Percentiles rank a stretch among this genome's conserved stretches.
Evolutionary conservation across 352 stramenopile genomes (phyloP).

Genomic region (Peronosclerospora sorghi): DNA sequence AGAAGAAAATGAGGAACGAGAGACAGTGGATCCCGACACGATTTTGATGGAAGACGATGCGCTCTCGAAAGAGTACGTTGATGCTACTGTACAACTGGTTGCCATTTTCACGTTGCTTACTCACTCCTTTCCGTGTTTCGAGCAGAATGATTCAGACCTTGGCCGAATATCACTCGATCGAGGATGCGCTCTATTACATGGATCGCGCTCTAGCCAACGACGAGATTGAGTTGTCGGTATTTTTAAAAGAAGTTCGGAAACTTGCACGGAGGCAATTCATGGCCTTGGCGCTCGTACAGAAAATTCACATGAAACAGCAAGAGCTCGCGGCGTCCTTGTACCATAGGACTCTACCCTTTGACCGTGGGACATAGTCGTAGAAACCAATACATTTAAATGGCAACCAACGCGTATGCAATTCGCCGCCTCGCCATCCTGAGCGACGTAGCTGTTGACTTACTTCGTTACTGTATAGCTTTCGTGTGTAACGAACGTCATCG

Average conservation of each 20-base stretch:
- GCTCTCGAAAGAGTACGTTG: constrained; percentile 74
- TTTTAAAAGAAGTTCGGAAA: constrained; percentile 86
- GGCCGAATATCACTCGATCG: constrained; percentile 80
- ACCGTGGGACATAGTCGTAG: constrained; percentile 17
- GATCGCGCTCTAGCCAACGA: constrained; percentile 82
- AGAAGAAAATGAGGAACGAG: constrained; percentile 66
- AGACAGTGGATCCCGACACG: constrained; percentile 62
- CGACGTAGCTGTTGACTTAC: too few relatives aligned
- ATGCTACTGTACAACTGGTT: too few relatives aligned
- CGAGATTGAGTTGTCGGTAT: constrained; percentile 72
- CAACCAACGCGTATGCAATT: too few relatives aligned
- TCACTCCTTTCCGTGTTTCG: too few relatives aligned
- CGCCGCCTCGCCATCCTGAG: too few relatives aligned
- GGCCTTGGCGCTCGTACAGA: constrained; percentile 78
- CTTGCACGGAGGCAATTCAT: constrained; percentile 87
- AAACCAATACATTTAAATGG: constrained; percentile 24
- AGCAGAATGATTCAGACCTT: constrained; percentile 63
- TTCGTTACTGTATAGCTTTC: too few relatives aligned
- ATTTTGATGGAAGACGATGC: constrained; percentile 69
- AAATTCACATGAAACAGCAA: constrained; percentile 76
- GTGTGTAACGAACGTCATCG: too few relatives aligned
- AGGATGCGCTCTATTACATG: constrained; percentile 88
- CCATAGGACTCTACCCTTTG: constrained; percentile 26
- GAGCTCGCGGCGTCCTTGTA: constrained; percentile 45
- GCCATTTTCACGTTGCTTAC: too few relatives aligned